phyloP scores from a whole-genome alignment of 75 land plant genomes.

The Isoetes taiwanensis region DNA sequence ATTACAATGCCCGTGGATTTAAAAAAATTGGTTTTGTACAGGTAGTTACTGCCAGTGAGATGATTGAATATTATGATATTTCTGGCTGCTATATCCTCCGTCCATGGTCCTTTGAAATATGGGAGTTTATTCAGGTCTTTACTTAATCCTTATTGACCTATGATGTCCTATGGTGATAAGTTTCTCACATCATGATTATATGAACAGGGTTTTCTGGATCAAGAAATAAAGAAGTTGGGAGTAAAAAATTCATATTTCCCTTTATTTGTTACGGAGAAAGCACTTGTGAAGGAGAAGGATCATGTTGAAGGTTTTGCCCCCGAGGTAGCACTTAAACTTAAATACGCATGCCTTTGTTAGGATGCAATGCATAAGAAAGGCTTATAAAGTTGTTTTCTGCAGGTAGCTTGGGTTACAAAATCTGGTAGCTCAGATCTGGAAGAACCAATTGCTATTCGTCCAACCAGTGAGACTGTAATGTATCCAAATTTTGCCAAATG shows the following conservation, averaged over 20 bases:
- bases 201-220: constrained; percentile 80
- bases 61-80: constrained; percentile 97
- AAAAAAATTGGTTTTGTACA: no score
- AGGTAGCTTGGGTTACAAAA: constrained; percentile 99
- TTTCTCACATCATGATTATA: neutral
- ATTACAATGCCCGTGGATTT: no score
- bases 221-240: constrained; percentile 92
- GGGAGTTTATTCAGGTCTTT: constrained; percentile 74
- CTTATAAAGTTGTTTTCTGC: neutral
- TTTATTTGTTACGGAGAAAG: constrained; percentile 77
- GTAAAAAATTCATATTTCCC: constrained; percentile 94
- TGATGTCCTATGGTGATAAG: neutral
- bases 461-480: constrained; percentile 99
- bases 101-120: constrained; percentile 89
- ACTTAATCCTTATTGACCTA: neutral
- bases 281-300: constrained; percentile 83
- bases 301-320: constrained; percentile 99
- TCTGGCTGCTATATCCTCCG: constrained; percentile 93
- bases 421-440: constrained; percentile 84
- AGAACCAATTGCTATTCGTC: constrained; percentile 90
- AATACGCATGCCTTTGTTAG: no score
- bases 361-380: no score
- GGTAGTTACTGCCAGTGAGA: constrained; percentile 75
- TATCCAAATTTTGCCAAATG: constrained; percentile 94
- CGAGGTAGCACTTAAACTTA: no score